Evolutionary conservation across 495 filamentous ascomycete genomes (phyloP), one percentile per base, ranked within the genome.

Genomic region (Neurospora sp.): DNA sequence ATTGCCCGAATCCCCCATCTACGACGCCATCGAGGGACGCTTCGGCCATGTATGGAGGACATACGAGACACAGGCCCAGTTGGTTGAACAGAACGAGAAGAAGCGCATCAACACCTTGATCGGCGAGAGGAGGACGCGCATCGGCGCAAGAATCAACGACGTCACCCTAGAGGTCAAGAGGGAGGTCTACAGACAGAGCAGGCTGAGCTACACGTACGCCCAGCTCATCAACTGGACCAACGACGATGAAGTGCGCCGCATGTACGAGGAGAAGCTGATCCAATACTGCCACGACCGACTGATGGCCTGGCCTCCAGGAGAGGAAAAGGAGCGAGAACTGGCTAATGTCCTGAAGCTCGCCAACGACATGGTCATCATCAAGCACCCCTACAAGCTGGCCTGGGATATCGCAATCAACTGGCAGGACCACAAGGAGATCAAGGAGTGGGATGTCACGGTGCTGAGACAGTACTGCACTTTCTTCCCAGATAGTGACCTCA

Each of bases 331-430:
- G 4, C 80, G 82, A 5, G 94, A 97, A 77, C 85, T 91, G 40
- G 83, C 87, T 18, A 88, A 91, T 48, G 91, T 97, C 2, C 81
- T 87, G 77, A 91, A 91, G 70, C 81, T 94, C 59, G 94, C 94
- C 0, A 88, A 89, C 66, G 96, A 93, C 72, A 94, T 98, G 90
- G 95, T 99, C 69, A 94, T 98, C 74, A 92, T 99, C 78, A 94
- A 95, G 74, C 93, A 97, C 78, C 94, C 94, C 1, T 98, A 92
- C 81, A 88, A 91, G 72, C 84, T 96, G 31, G 96, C 96, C 3
- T 99, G 96, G 96, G 90, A 91, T 72, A 91, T 97, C 74, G 88
- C 90, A 39, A 85, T 99, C 48, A 93, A 98, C 77, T 98, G 96
- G 93, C 87, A 91, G 75, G 93, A 97, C 81, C 83, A 90, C 48